phyloP scores from a whole-genome alignment of 257 asterid species.

The Solanum pennellii region DNA sequence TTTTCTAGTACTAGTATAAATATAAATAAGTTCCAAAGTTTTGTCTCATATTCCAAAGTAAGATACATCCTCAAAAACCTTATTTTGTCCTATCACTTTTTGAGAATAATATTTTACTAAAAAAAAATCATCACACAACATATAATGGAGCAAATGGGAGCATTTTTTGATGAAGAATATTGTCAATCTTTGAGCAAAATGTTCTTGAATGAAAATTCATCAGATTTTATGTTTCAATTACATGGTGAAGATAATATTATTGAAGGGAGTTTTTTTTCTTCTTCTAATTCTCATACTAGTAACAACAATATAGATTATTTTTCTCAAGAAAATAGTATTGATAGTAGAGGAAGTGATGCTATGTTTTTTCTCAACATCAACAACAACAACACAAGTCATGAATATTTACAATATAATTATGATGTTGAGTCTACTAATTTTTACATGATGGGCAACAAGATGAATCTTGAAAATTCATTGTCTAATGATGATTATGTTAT shows the following conservation, averaged over 20 bases:
- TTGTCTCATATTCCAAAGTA: slow-evolving; percentile 9
- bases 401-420: background rate
- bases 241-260: background rate
- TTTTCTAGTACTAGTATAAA: slow-evolving; percentile 25
- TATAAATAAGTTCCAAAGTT: slow-evolving; percentile 30
- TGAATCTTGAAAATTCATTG: background rate
- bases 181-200: slow-evolving; percentile 51
- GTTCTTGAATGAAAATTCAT: slow-evolving; percentile 35
- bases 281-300: background rate
- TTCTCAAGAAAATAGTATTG: slow-evolving; percentile 36
- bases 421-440: slow-evolving; percentile 15
- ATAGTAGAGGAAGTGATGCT: background rate
- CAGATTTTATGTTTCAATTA: slow-evolving; percentile 24
- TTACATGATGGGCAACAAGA: slow-evolving; percentile 6
- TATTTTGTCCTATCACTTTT: background rate
- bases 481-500: background rate
- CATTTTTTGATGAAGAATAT: slow-evolving; percentile 49
- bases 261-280: background rate
- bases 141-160: slow-evolving; percentile 45
- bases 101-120: background rate
- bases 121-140: background rate
- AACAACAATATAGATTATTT: background rate
- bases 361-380: background rate
- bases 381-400: background rate
- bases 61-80: background rate